Conservation (phyloP, 2,329 filamentous ascomycete species). For the Beauveria pseudobassiana region DNA sequence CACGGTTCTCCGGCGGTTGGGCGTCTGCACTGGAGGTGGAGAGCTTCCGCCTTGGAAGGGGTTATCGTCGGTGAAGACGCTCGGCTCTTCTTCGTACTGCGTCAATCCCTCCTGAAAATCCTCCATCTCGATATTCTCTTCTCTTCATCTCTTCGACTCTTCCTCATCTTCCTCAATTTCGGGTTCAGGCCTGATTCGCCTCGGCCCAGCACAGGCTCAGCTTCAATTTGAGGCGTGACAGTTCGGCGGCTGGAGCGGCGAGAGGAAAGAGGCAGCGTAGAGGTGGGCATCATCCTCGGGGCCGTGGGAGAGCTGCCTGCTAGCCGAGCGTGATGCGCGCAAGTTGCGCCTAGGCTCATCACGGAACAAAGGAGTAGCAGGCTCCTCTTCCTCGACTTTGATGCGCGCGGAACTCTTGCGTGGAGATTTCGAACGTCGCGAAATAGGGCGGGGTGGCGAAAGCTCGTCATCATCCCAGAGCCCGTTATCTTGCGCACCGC, state of each 20-base stretch:
- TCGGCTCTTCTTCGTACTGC: constrained; percentile 37
- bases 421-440: constrained; percentile 46
- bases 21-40: constrained; percentile 44
- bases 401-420: constrained; percentile 46
- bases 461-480: constrained; percentile 54
- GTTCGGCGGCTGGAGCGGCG: constrained; percentile 43
- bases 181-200: constrained; percentile 42
- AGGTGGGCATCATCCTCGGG: constrained; percentile 24
- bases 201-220: constrained; percentile 36
- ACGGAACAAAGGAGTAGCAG: constrained; percentile 26
- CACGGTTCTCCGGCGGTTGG: constrained; percentile 43
- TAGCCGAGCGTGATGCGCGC: constrained; percentile 46
- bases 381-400: constrained; percentile 45
- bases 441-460: constrained; percentile 39
- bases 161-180: constrained; percentile 26
- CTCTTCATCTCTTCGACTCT: constrained; percentile 45
- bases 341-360: constrained; percentile 46
- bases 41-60: constrained; percentile 86
- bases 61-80: constrained; percentile 80
- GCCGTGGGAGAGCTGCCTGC: constrained; percentile 43
- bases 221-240: constrained; percentile 46
- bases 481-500: constrained; percentile 57
- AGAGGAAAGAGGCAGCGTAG: constrained; percentile 25
- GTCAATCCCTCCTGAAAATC: constrained; percentile 29
- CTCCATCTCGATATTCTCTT: constrained; percentile 15